Evolutionary conservation across 2,329 filamentous ascomycete species (phyloP).

Genomic region (Aspergillus fumigatiaffinis): DNA sequence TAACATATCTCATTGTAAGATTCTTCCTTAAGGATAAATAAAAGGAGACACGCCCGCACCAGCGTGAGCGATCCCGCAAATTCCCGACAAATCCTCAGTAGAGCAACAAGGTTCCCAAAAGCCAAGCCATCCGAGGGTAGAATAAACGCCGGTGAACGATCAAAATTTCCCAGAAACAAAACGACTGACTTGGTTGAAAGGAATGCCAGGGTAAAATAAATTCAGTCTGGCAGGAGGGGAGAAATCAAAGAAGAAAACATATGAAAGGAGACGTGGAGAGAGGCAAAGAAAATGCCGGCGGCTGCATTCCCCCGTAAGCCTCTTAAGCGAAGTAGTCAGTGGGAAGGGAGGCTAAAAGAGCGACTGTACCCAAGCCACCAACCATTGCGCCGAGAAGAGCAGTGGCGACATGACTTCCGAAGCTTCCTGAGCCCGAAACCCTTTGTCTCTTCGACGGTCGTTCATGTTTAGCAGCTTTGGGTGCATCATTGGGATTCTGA

Average conservation of each 20-base stretch:
- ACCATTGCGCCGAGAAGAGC: constrained; percentile 39
- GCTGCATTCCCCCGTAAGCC: neutral
- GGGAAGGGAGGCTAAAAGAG: constrained; percentile 40
- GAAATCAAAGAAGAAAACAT: neutral
- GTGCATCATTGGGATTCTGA: neutral
- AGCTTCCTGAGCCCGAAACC: constrained; percentile 11
- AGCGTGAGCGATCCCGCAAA: neutral
- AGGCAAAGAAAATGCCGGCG: constrained; percentile 1
- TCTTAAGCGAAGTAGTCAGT: constrained; percentile 39
- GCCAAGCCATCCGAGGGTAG: neutral
- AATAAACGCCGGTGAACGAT: neutral
- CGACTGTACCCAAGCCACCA: constrained; percentile 40
- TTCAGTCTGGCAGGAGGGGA: neutral
- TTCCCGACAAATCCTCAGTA: neutral
- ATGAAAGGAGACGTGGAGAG: constrained; percentile 3
- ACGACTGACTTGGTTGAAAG: neutral
- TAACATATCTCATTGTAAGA: neutral
- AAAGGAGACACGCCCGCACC: neutral
- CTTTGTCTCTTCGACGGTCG: constrained; percentile 28
- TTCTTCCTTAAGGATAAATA: neutral
- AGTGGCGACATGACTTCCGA: constrained; percentile 37
- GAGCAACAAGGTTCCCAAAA: neutral
- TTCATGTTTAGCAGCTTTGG: constrained; percentile 13
- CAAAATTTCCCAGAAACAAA: neutral
- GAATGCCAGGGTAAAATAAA: neutral